Evolutionary conservation across 192 early-diverging fungal genomes (phyloP).

Genomic region (Gaertneriomyces sp.): DNA sequence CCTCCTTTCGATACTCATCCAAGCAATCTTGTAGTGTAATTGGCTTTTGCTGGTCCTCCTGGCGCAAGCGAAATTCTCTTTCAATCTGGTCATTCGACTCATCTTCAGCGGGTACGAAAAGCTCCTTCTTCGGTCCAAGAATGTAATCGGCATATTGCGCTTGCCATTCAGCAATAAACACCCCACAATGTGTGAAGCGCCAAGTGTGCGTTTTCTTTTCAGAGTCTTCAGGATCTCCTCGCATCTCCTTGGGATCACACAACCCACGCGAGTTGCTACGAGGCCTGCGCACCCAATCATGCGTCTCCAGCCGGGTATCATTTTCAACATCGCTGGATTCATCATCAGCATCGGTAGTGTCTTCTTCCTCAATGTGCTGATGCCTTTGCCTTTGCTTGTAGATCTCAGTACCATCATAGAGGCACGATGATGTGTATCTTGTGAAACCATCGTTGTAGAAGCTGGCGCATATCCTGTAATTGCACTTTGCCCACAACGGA

Average conservation of each 20-base stretch:
- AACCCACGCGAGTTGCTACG: too few species aligned
- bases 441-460: too few species aligned
- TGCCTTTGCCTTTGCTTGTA: neutral
- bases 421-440: neutral
- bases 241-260: too few species aligned
- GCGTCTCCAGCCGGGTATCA: neutral
- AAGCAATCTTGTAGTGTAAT: conserved; percentile 68
- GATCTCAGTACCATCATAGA: neutral
- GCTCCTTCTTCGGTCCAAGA: neutral
- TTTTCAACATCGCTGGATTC: conserved; percentile 12
- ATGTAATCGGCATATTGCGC: neutral
- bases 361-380: conserved; percentile 11
- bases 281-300: conserved; percentile 2
- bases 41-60: conserved; percentile 17
- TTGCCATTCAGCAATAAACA: neutral
- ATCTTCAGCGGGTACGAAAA: too few species aligned
- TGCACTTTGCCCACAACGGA: too few species aligned
- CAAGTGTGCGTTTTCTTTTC: too few species aligned
- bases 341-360: conserved; percentile 21
- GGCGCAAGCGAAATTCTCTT: too few species aligned
- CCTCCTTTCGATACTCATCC: conserved; percentile 69
- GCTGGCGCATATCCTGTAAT: too few species aligned
- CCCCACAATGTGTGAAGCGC: too few species aligned
- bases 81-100: too few species aligned
- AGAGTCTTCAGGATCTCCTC: too few species aligned